These are phyloP conservation scores for Lasiodiplodia citricola DNA, from an alignment of 2,329 filamentous ascomycete genomes.

Conservation along the genomic window DNA sequence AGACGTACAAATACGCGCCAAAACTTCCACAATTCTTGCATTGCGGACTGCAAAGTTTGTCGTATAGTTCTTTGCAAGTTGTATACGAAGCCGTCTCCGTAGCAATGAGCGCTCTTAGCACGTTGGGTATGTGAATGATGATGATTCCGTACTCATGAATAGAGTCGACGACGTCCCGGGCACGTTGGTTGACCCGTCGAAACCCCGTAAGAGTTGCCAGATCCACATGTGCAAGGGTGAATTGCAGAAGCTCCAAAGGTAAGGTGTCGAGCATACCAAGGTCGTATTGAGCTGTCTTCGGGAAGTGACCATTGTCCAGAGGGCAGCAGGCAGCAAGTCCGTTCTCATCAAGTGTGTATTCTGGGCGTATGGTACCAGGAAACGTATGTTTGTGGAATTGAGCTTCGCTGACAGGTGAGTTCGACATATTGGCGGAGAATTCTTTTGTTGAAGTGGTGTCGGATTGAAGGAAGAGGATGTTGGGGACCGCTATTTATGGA, in stretches of 20 bases:
- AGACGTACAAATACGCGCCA: conserved; percentile 47
- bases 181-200: conserved; percentile 43
- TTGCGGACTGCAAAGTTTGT: conserved; percentile 37
- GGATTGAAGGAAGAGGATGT: not conserved
- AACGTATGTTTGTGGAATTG: not conserved
- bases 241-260: conserved; percentile 29
- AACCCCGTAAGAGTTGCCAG: conserved; percentile 42
- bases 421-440: not conserved
- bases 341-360: not conserved
- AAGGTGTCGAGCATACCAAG: conserved; percentile 27
- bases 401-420: not conserved
- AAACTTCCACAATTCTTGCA: conserved; percentile 47
- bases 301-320: conserved; percentile 13
- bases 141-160: conserved; percentile 44
- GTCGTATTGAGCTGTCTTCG: conserved; percentile 11
- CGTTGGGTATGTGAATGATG: conserved; percentile 37
- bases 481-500: too few species aligned
- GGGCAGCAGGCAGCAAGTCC: not conserved
- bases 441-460: not conserved
- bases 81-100: conserved; percentile 39
- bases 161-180: conserved; percentile 44
- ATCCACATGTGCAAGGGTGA: conserved; percentile 34
- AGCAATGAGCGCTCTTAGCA: conserved; percentile 43
- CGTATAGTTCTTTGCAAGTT: conserved; percentile 40
- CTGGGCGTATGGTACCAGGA: not conserved